These are phyloP conservation scores for Meyerozyma carpophila DNA, from an alignment of 1,139 yeast species.

Conservation along the genomic window DNA sequence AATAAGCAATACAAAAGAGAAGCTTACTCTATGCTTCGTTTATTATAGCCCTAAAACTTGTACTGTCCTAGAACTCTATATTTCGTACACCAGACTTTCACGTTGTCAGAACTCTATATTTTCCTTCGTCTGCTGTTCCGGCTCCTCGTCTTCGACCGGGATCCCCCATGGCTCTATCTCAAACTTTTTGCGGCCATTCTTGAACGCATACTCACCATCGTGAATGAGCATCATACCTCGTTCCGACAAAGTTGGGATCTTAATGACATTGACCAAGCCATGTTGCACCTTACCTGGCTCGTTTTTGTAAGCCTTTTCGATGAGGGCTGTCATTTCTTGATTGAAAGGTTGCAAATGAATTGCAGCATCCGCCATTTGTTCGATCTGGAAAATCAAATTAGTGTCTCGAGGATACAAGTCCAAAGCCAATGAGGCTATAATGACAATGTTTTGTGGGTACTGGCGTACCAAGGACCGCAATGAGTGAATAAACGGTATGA, in stretches of 20 bases:
- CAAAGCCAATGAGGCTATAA: constrained; percentile 52
- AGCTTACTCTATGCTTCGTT: too few relatives aligned
- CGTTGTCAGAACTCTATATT: constrained; percentile 36
- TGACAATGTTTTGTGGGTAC: constrained; percentile 40
- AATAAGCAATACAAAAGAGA: too few relatives aligned
- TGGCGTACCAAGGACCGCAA: constrained; percentile 52
- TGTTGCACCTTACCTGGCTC: constrained; percentile 79
- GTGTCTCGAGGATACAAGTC: constrained; percentile 61
- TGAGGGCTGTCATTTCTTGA: constrained; percentile 60
- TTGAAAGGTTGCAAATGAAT: constrained; percentile 79
- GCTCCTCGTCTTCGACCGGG: constrained; percentile 78
- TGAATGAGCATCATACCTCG: constrained; percentile 76
- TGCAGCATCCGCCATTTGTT: constrained; percentile 61
- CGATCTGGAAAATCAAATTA: constrained; percentile 48
- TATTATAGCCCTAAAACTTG: too few relatives aligned
- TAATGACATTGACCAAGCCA: constrained; percentile 74
- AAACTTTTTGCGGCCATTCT: constrained; percentile 75
- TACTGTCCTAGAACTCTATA: constrained; percentile 24
- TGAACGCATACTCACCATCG: constrained; percentile 77
- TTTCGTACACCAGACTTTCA: too few relatives aligned
- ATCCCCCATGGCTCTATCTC: constrained; percentile 92
- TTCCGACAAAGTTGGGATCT: constrained; percentile 68
- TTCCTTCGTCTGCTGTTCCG: constrained; percentile 31
- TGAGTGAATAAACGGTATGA: constrained; percentile 59
- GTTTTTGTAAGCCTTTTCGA: constrained; percentile 63